These are phyloP conservation scores for Casuarina cunninghamiana DNA, from an alignment of 306 rosid species.

Conservation along the genomic window DNA sequence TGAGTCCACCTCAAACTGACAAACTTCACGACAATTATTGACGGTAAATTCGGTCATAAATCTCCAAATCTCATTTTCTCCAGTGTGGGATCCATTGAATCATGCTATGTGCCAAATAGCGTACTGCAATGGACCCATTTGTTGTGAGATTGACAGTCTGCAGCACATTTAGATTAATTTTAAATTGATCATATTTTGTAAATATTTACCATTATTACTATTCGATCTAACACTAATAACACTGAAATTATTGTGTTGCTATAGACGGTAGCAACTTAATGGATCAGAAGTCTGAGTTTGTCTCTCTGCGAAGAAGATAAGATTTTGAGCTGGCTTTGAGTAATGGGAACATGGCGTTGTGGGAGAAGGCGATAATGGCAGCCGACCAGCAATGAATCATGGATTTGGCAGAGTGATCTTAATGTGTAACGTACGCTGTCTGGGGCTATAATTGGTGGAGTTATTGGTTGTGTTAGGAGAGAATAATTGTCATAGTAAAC, in stretches of 20 bases:
- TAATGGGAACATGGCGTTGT: constrained; percentile 10
- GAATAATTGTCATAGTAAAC: no score
- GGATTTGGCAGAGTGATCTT: background rate
- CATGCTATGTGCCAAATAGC: no score
- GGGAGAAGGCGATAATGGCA: constrained; percentile 18
- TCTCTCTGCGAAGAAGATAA: background rate
- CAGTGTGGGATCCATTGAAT: constrained; percentile 2
- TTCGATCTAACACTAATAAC: no score
- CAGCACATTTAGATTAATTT: no score
- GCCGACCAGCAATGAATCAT: constrained; percentile 13
- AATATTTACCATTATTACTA: no score
- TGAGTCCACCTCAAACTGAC: constrained; percentile 24
- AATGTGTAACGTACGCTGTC: background rate
- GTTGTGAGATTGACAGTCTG: no score
- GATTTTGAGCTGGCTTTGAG: constrained; percentile 29
- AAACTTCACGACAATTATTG: background rate
- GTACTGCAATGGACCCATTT: no score
- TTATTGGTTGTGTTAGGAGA: background rate
- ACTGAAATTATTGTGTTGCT: no score
- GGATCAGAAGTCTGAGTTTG: background rate
- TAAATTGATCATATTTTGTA: no score
- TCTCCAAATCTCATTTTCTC: background rate
- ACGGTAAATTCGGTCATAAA: constrained; percentile 3
- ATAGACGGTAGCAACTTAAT: no score
- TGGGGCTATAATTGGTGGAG: background rate